Conservation (phyloP, 2,329 filamentous ascomycete genomes). For the Hypoxylon sp. region DNA sequence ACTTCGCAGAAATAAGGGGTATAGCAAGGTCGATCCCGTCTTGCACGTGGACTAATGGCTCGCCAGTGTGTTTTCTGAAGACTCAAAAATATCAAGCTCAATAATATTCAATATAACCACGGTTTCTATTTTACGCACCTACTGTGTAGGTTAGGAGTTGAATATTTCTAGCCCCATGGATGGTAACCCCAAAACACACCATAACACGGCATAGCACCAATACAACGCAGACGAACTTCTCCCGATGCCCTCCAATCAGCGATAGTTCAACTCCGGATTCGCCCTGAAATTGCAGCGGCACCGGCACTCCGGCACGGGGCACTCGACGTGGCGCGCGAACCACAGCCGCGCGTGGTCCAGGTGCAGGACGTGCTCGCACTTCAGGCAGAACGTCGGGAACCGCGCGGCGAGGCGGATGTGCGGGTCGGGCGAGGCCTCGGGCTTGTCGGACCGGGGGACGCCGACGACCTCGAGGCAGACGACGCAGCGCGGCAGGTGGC, state of each 20-base stretch:
- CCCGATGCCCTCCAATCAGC: conserved; percentile 43
- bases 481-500: conserved; percentile 75
- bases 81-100: background rate
- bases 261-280: conserved; percentile 70
- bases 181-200: background rate
- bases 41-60: background rate
- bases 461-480: conserved; percentile 76
- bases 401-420: conserved; percentile 63
- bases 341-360: conserved; percentile 75
- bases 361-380: conserved; percentile 76
- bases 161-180: background rate
- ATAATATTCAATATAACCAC: background rate
- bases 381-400: conserved; percentile 77
- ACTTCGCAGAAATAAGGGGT: background rate
- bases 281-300: conserved; percentile 73
- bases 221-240: background rate
- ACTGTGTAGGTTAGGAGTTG: too few species aligned
- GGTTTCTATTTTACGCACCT: background rate
- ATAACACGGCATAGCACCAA: too few species aligned
- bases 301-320: conserved; percentile 75
- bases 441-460: conserved; percentile 70
- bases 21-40: background rate
- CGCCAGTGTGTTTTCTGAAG: background rate
- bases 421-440: conserved; percentile 63
- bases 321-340: conserved; percentile 74